Conservation (phyloP, 23 red algal genomes). For the Gracilaria domingensis region DNA sequence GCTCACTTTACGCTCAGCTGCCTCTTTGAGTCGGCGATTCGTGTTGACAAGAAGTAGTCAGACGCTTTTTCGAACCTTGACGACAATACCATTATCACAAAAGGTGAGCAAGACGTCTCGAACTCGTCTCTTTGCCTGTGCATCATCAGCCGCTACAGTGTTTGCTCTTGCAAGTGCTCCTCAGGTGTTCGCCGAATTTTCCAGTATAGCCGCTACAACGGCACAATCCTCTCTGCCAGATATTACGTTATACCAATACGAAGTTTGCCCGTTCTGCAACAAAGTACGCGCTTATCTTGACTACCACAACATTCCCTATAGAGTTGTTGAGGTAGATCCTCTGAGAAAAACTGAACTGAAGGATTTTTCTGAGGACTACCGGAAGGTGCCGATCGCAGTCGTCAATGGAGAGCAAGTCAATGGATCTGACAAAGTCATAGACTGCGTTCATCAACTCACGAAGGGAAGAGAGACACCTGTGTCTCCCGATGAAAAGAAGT, state of each 20-base stretch:
- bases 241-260: constrained; percentile 88
- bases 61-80: not conserved
- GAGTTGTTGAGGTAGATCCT: constrained; percentile 94
- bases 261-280: constrained; percentile 98
- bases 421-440: constrained; percentile 85
- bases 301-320: constrained; percentile 91
- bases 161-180: constrained; percentile 17
- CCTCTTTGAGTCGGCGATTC: not conserved
- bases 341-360: constrained; percentile 86
- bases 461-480: constrained; percentile 7
- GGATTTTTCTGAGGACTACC: constrained; percentile 75
- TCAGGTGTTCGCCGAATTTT: constrained; percentile 30
- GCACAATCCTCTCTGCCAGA: constrained; percentile 13
- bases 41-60: not conserved
- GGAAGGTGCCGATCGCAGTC: constrained; percentile 92
- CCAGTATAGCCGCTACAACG: not conserved
- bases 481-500: constrained; percentile 58
- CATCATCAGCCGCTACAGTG: constrained; percentile 35
- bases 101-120: not conserved
- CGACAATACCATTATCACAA: not conserved
- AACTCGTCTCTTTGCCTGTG: constrained; percentile 12
- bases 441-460: constrained; percentile 29
- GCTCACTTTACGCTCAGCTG: constrained; percentile 8
- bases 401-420: constrained; percentile 91
- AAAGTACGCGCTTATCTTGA: constrained; percentile 98